A percentile compares a stretch with the other conserved stretches of the same genome.
phyloP scores from a whole-genome alignment of 345 rosid species.

The Erodium maritimum region DNA sequence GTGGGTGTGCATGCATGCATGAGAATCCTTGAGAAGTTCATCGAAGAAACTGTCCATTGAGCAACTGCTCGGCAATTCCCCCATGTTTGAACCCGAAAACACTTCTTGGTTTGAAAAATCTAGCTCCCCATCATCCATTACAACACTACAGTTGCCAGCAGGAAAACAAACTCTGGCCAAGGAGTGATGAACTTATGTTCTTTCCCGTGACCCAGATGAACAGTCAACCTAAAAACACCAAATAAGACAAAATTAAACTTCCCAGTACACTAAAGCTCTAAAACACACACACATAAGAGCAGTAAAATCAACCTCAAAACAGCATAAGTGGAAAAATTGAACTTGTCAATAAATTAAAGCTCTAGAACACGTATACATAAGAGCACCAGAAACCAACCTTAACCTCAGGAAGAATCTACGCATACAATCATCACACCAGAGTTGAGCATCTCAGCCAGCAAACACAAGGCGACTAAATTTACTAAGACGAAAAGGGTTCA shows the following conservation, averaged over 20 bases:
- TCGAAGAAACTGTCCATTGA: slow-evolving; percentile 72
- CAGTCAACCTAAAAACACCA: neutral
- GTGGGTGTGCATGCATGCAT: slow-evolving; percentile 89
- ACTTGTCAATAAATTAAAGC: neutral
- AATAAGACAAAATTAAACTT: neutral
- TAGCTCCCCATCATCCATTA: slow-evolving; percentile 90
- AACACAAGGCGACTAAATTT: neutral
- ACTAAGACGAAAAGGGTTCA: neutral
- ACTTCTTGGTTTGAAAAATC: slow-evolving; percentile 76
- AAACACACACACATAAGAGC: neutral
- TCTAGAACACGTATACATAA: neutral
- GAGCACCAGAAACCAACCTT: neutral
- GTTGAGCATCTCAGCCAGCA: neutral
- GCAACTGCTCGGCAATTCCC: slow-evolving; percentile 47
- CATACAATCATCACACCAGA: neutral
- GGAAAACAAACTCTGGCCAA: neutral
- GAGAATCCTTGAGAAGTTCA: slow-evolving; percentile 37
- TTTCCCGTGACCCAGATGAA: neutral
- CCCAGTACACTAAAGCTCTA: neutral
- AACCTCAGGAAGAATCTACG: neutral
- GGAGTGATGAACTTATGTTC: neutral
- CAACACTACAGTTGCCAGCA: neutral
- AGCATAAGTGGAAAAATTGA: neutral
- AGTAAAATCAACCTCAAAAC: neutral
- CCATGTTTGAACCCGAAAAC: slow-evolving; percentile 41